Base-by-base conservation (phyloP, 2,329 filamentous ascomycete genomes). In the Metarhizium anisopliae region DNA sequence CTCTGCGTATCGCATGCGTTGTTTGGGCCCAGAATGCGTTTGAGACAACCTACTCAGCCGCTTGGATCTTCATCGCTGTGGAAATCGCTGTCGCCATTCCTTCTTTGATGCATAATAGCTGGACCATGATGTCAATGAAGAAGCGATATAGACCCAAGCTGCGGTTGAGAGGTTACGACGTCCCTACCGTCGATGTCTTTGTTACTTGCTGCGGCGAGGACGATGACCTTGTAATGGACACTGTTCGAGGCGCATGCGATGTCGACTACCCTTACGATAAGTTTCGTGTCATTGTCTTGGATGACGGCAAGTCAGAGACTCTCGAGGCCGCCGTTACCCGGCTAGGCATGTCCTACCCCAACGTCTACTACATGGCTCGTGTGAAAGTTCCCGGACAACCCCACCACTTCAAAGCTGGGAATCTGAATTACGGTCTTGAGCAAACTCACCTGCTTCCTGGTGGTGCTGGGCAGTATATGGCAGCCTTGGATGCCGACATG, bases 401-500 rank as follows among this genome's bases (percentile, higher is more conserved):
- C 2, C 74, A 81, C 61, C 78, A 82, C 63, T 85, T 82, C 73
- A 86, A 86, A 71, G 81, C 83, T 1, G 82, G 83, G 52, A 86
- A 86, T 63, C 70, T 86, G 53, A 85, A 84, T 67, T 79, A 81
- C 55, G 83, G 80, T 38, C 67, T 82, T 20, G 76, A 81, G 16
- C 72, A 76, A 55, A 72, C 76, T 4, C 71, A 72, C 16, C 63
- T 68, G n/a, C 68, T 84, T 36, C 77, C 79, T 1, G 80, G 79
- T 18, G 81, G 81, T 29, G 72, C 78, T n/a, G 73, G 74, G 45
- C 73, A 80, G 61, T 85, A 75, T 65, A 79, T 85, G 64, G 83
- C 82, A n/a, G 79, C 80, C 43, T 70, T 87, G 38, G 84, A 87
- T 63, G 83, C 83, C 20, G 84, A 87, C 64, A 86, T 87, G 84